Evolutionary conservation across 768 basidiomycete genomes (phyloP).

Genomic region (Crucibulum laeve): DNA sequence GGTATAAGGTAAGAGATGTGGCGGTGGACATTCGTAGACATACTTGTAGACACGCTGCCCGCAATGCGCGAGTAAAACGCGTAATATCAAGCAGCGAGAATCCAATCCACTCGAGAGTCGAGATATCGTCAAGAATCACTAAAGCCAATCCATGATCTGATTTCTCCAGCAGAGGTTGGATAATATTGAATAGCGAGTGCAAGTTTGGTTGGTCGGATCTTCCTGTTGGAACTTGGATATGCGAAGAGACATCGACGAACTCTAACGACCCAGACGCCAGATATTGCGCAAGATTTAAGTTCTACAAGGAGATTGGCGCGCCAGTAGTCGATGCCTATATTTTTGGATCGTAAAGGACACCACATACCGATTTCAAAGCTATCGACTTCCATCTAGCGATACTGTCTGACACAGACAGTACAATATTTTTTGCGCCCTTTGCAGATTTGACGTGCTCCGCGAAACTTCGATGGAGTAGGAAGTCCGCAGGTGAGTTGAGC

Average conservation of each 20-base stretch:
- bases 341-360: too few species aligned
- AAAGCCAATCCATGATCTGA: conserved; percentile 20
- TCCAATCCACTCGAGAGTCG: conserved; percentile 71
- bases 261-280: conserved; percentile 34
- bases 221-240: conserved; percentile 12
- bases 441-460: conserved; percentile 46
- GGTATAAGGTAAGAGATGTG: not conserved
- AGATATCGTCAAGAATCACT: conserved; percentile 69
- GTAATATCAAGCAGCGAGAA: conserved; percentile 43
- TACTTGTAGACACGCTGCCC: conserved; percentile 53
- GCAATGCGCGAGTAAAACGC: conserved; percentile 58
- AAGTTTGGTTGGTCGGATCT: conserved; percentile 17
- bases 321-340: not conserved
- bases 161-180: conserved; percentile 20
- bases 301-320: conserved; percentile 19
- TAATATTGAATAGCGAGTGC: conserved; percentile 30
- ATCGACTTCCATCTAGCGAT: conserved; percentile 60
- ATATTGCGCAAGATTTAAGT: conserved; percentile 32
- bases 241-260: conserved; percentile 46
- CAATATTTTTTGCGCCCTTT: conserved; percentile 27
- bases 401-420: conserved; percentile 58
- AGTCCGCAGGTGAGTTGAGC: conserved; percentile 67
- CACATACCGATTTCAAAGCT: conserved; percentile 57
- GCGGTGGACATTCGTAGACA: conserved; percentile 1
- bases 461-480: conserved; percentile 57